These are phyloP conservation scores for Phyllostachys edulis DNA, from an alignment of 176 grass and related monocot species.

Conservation along the genomic window DNA sequence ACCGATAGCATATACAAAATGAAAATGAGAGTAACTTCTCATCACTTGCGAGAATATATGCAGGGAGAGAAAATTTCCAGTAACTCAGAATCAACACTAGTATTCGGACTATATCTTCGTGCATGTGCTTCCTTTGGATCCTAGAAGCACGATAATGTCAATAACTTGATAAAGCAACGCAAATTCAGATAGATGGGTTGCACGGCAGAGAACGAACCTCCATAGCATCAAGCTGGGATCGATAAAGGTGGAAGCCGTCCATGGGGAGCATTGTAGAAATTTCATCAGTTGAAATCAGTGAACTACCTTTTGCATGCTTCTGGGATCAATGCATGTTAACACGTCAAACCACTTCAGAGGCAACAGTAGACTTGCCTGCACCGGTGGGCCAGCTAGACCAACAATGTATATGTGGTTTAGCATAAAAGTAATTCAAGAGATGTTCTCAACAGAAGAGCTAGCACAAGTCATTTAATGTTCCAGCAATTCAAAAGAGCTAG, in stretches of 20 bases:
- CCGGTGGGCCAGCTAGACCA: constrained; percentile 89
- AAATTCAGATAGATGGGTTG: not conserved
- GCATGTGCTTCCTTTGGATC: constrained; percentile 95
- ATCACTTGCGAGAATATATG: not conserved
- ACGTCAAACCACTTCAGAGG: constrained; percentile 68
- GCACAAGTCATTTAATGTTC: not conserved
- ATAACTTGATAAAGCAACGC: not conserved
- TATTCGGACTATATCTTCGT: constrained; percentile 79
- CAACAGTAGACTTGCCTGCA: constrained; percentile 88
- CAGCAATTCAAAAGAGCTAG: constrained; percentile 4
- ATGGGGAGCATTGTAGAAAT: constrained; percentile 78
- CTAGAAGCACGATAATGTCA: constrained; percentile 46
- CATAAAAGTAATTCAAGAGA: not conserved
- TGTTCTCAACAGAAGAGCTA: constrained; percentile 5
- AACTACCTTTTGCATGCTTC: constrained; percentile 26
- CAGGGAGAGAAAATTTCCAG: not conserved
- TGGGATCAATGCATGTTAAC: constrained; percentile 69
- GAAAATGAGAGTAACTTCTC: not conserved
- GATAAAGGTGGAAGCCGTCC: constrained; percentile 98
- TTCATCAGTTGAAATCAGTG: constrained; percentile 38
- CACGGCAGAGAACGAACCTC: constrained; percentile 53
- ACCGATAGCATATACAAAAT: not conserved
- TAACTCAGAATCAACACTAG: not conserved
- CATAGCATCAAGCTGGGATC: constrained; percentile 84
- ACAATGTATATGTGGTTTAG: constrained; percentile 67